Conservation (phyloP, 306 rosid genomes). For the Quercus mongolica region DNA sequence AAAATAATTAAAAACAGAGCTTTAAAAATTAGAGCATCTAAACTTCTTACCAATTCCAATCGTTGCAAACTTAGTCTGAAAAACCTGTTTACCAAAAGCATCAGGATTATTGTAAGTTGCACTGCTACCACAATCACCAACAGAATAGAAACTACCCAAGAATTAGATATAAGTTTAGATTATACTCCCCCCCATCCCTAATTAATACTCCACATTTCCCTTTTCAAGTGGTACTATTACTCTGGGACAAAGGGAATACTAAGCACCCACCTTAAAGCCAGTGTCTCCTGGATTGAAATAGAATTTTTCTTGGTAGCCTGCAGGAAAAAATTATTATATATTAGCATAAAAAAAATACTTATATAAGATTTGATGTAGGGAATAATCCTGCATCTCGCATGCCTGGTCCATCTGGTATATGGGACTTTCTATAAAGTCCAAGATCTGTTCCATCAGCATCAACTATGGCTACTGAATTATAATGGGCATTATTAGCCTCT, state of each 20-base stretch:
- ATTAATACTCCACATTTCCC: too few species aligned
- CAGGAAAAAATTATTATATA: conserved; percentile 1
- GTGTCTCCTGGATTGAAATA: conserved; percentile 97
- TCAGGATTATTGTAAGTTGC: conserved; percentile 22
- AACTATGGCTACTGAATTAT: conserved; percentile 79
- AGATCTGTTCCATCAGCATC: conserved; percentile 97
- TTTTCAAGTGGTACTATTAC: too few species aligned
- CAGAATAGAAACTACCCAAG: conserved; percentile 8
- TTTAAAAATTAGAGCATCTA: conserved; percentile 2
- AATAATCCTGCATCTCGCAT: conserved; percentile 14
- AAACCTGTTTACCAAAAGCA: conserved; percentile 60
- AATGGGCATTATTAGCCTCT: conserved; percentile 97
- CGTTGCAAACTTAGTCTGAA: conserved; percentile 80
- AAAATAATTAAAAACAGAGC: neutral
- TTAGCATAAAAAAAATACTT: neutral
- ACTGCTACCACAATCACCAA: conserved; percentile 4
- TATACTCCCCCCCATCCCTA: neutral
- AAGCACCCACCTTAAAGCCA: conserved; percentile 79
- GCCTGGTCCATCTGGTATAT: conserved; percentile 98
- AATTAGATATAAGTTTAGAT: neutral
- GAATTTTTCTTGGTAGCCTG: conserved; percentile 98
- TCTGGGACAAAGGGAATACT: neutral
- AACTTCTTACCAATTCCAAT: conserved; percentile 83
- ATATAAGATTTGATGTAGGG: neutral
- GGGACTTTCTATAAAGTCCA: conserved; percentile 93